Percentiles rank a stretch among this genome's conserved stretches.
phyloP scores from a whole-genome alignment of 768 basidiomycete species.

The Serendipita sp. region DNA sequence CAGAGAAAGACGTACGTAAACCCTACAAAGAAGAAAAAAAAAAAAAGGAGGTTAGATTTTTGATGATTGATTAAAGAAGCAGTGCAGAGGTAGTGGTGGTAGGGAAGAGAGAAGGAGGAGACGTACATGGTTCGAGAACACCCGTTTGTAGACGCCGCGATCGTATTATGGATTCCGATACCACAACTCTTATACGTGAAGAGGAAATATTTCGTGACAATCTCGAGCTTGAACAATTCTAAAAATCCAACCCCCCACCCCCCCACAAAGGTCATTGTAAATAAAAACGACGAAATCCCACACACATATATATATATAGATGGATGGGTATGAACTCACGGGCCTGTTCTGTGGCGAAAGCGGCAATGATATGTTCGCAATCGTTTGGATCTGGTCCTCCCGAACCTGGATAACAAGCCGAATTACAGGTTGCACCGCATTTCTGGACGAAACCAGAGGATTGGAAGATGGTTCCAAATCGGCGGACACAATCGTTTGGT shows the following conservation, averaged over 20 bases:
- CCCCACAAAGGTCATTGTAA: too few relatives aligned
- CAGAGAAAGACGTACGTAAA: background rate
- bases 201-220: background rate
- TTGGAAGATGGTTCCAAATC: background rate
- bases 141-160: background rate
- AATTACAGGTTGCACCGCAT: background rate
- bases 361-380: background rate
- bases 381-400: background rate
- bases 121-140: background rate
- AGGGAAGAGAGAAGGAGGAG: too few relatives aligned
- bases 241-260: too few relatives aligned
- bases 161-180: background rate
- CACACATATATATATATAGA: too few relatives aligned
- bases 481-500: background rate
- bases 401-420: background rate
- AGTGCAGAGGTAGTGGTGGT: too few relatives aligned
- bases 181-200: background rate
- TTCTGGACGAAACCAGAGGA: background rate
- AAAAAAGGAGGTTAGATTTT: background rate
- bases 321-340: too few relatives aligned
- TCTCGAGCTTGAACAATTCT: too few relatives aligned
- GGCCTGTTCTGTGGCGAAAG: too few relatives aligned
- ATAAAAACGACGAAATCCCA: too few relatives aligned
- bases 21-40: background rate
- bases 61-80: too few relatives aligned